These are phyloP conservation scores for Pseudognaphalium luteoalbum DNA, from an alignment of 129 eudicot species.

Conservation along the genomic window DNA sequence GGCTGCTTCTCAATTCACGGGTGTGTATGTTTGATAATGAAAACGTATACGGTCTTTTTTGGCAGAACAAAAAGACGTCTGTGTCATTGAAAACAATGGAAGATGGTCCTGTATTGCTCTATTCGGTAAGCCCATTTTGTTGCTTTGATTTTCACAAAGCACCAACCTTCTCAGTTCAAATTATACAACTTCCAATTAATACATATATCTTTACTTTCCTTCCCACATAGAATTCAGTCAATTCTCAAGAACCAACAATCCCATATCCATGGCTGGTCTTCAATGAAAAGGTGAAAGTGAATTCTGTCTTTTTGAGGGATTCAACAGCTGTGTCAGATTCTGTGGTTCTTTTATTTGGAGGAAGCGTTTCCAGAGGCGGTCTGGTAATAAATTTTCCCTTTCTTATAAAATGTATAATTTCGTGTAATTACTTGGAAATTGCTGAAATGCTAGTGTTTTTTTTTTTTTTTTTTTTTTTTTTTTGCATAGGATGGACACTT, in stretches of 20 bases:
- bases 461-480: not conserved
- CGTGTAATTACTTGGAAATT: not conserved
- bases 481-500: slow-evolving; percentile 82
- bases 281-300: slow-evolving; percentile 91
- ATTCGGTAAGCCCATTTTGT: slow-evolving; percentile 55
- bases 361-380: slow-evolving; percentile 65
- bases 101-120: slow-evolving; percentile 88
- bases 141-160: slow-evolving; percentile 15
- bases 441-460: not conserved
- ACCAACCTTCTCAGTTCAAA: not conserved
- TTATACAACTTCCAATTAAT: not conserved
- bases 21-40: not conserved
- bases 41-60: slow-evolving; percentile 12
- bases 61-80: slow-evolving; percentile 91
- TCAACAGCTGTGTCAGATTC: slow-evolving; percentile 98
- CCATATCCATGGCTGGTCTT: slow-evolving; percentile 97
- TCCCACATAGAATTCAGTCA: slow-evolving; percentile 74
- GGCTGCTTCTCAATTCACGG: not conserved
- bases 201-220: slow-evolving; percentile 9
- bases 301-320: slow-evolving; percentile 82
- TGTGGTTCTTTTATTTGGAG: slow-evolving; percentile 81
- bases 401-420: not conserved
- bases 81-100: slow-evolving; percentile 88
- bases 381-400: slow-evolving; percentile 43
- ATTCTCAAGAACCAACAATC: slow-evolving; percentile 68